phyloP scores from a whole-genome alignment of 805 yeast genomes.

The Saturnispora dispora region DNA sequence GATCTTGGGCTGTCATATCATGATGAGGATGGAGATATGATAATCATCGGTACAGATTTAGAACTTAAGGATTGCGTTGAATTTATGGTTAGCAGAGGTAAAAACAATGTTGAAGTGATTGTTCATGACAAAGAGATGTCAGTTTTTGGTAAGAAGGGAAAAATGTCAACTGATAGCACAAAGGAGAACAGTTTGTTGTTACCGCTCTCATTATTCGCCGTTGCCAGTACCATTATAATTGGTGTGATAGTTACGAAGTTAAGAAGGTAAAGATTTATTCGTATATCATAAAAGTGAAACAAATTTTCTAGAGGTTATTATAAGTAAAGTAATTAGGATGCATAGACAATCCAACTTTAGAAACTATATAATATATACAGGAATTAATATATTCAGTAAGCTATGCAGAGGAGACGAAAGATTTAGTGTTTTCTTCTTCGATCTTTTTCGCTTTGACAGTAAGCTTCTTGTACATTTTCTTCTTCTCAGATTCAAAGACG shows the following conservation, averaged over 20 bases:
- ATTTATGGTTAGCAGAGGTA: constrained; percentile 38
- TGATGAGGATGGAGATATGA: constrained; percentile 80
- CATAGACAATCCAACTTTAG: not conserved
- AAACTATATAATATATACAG: constrained; percentile 4
- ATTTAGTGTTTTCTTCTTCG: constrained; percentile 16
- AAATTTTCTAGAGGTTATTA: not conserved
- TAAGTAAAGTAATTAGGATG: not conserved
- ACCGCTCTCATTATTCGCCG: constrained; percentile 52
- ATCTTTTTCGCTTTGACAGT: constrained; percentile 25
- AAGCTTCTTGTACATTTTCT: constrained; percentile 38
- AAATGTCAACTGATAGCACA: not conserved
- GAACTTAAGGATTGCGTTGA: constrained; percentile 69
- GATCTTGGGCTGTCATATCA: constrained; percentile 57
- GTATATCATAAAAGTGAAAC: not conserved
- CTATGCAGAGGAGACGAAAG: not conserved
- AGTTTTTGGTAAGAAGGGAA: constrained; percentile 10
- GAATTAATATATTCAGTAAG: not conserved
- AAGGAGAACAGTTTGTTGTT: constrained; percentile 27
- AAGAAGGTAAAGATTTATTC: not conserved
- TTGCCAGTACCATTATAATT: constrained; percentile 50
- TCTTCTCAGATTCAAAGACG: constrained; percentile 37
- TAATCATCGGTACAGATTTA: constrained; percentile 63
- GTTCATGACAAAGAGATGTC: constrained; percentile 56
- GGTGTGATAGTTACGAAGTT: constrained; percentile 33
- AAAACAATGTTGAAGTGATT: constrained; percentile 61